Evolutionary conservation across 768 basidiomycete species (phyloP).

Genomic region (Boletus reticulatus): DNA sequence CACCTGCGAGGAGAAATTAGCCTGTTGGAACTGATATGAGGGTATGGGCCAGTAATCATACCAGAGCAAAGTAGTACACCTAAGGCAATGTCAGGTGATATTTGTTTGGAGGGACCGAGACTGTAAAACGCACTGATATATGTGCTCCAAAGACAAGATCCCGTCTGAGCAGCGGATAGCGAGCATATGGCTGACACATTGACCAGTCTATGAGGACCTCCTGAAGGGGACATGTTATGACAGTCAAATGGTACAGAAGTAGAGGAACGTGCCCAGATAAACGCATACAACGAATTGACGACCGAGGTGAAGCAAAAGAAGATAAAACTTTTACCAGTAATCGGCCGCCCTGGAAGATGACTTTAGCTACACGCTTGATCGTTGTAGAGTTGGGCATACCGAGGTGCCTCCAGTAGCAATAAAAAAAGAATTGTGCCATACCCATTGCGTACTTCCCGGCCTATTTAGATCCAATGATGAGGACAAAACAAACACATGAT

Average conservation of each 20-base stretch:
- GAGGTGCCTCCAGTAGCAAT: slow-evolving; percentile 75
- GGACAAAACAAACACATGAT: background rate
- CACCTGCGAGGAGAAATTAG: slow-evolving; percentile 40
- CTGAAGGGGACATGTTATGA: slow-evolving; percentile 35
- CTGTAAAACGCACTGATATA: slow-evolving; percentile 45
- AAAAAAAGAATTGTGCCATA: slow-evolving; percentile 63
- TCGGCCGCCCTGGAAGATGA: slow-evolving; percentile 28
- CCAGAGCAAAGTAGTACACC: slow-evolving; percentile 80
- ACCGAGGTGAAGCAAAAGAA: slow-evolving; percentile 67
- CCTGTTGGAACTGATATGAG: background rate
- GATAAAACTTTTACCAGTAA: slow-evolving; percentile 50
- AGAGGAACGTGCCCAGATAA: slow-evolving; percentile 65
- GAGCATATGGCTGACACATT: slow-evolving; percentile 56
- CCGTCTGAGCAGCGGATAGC: slow-evolving; percentile 61
- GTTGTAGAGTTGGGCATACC: slow-evolving; percentile 33
- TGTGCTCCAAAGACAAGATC: slow-evolving; percentile 73
- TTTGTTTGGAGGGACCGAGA: background rate
- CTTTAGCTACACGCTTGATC: background rate
- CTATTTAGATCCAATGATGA: slow-evolving; percentile 37
- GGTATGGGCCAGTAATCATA: slow-evolving; percentile 31
- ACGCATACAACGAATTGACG: slow-evolving; percentile 67
- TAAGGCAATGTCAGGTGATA: slow-evolving; percentile 24
- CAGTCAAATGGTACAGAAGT: background rate
- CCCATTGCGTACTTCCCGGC: slow-evolving; percentile 81
- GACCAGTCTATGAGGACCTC: slow-evolving; percentile 94